Percentiles rank a stretch among this genome's conserved stretches.
Evolutionary conservation across 192 early-diverging fungal genomes (phyloP).

Genomic region (Coemansia sp.): DNA sequence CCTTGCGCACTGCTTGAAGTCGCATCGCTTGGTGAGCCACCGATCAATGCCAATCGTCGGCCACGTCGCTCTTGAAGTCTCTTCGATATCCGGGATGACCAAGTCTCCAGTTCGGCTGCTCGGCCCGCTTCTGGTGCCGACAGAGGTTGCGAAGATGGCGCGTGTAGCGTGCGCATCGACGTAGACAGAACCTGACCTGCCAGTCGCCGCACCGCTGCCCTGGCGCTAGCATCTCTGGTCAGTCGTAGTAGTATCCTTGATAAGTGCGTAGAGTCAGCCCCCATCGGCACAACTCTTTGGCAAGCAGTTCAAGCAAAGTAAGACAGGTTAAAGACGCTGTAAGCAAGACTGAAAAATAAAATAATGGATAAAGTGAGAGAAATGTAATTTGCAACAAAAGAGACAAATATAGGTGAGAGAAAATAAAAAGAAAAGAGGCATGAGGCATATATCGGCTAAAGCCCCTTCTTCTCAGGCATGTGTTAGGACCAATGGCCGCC

Average conservation of each 20-base stretch:
- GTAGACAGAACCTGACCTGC: slow-evolving; percentile 1
- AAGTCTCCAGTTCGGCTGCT: slow-evolving; percentile 2
- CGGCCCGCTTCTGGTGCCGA: not conserved
- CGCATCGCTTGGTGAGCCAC: not conserved
- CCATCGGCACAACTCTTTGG: slow-evolving; percentile 18
- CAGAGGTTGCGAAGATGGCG: not conserved
- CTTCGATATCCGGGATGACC: slow-evolving; percentile 8
- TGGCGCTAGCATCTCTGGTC: slow-evolving; percentile 20
- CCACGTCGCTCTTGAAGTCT: slow-evolving; percentile 12
- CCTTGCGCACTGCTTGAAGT: not conserved
- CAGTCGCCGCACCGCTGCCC: slow-evolving; percentile 16
- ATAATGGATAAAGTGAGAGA: not conserved
- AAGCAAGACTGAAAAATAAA: not conserved
- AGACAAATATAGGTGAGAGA: not conserved
- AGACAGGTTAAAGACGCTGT: not conserved
- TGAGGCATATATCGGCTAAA: not conserved
- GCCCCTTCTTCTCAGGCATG: not conserved
- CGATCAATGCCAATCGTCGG: slow-evolving; percentile 5
- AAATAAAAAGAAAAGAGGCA: not conserved
- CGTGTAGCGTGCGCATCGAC: slow-evolving; percentile 1
- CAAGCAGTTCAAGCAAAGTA: not conserved
- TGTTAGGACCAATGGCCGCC: not conserved
- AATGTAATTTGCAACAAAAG: not conserved
- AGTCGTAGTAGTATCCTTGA: slow-evolving; percentile 30
- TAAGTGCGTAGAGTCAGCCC: slow-evolving; percentile 43